phyloP scores from a whole-genome alignment of 331 rosid species.

The Acacia pycnantha region DNA sequence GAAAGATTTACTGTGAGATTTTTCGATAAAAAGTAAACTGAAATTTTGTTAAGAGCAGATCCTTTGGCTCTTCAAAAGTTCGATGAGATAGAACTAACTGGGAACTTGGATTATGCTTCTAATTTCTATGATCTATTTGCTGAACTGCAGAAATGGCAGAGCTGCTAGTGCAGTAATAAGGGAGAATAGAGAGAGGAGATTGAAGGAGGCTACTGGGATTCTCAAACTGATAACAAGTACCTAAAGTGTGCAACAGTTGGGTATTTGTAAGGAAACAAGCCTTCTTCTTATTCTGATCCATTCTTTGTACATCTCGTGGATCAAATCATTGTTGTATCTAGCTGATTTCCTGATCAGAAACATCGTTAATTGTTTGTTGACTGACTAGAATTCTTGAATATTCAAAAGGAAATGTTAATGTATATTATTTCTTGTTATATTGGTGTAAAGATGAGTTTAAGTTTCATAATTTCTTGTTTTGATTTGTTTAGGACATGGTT shows the following conservation, averaged over 20 bases:
- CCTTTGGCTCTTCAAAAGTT: neutral
- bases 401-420: neutral
- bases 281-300: neutral
- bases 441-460: neutral
- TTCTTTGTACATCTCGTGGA: constrained; percentile 38
- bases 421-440: neutral
- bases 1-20: neutral
- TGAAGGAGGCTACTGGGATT: constrained; percentile 70
- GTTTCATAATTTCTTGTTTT: neutral
- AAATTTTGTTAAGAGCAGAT: neutral
- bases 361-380: neutral
- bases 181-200: constrained; percentile 62
- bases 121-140: neutral
- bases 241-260: constrained; percentile 8
- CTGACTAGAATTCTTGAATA: neutral
- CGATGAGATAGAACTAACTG: neutral
- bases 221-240: constrained; percentile 44
- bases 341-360: neutral
- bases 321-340: neutral
- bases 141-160: constrained; percentile 55
- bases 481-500: neutral
- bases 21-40: neutral
- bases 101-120: neutral
- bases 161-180: constrained; percentile 35
- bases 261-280: neutral